Conservation (phyloP, 352 stramenopile genomes). For the Pythium folliculosum region DNA sequence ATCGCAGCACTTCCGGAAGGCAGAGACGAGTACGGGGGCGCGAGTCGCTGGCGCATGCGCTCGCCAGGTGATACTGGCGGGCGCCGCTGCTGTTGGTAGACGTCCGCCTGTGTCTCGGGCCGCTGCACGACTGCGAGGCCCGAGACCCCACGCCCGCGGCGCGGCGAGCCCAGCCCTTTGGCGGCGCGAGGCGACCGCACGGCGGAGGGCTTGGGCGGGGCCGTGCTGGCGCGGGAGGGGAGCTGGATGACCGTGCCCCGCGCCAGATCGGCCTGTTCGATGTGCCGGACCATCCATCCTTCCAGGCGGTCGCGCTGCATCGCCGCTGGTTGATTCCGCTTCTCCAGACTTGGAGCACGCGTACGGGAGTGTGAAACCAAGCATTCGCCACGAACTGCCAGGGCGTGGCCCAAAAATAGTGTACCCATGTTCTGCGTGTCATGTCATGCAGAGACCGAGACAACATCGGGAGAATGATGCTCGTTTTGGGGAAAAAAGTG, state of each 20-base stretch:
- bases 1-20: constrained; percentile 14
- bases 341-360: neutral
- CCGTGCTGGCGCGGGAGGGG: constrained; percentile 28
- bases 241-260: constrained; percentile 67
- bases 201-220: neutral
- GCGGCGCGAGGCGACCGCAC: constrained; percentile 19
- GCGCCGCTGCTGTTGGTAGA: neutral
- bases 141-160: constrained; percentile 18
- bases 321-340: neutral
- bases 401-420: constrained; percentile 12
- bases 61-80: neutral
- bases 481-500: neutral
- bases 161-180: constrained; percentile 11
- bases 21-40: constrained; percentile 7
- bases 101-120: constrained; percentile 16
- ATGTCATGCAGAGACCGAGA: neutral
- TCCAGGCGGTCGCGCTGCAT: constrained; percentile 76
- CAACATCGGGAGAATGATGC: neutral
- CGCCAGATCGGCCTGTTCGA: constrained; percentile 65
- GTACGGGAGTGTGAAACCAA: neutral
- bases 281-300: constrained; percentile 78
- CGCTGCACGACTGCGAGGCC: constrained; percentile 14
- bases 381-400: neutral
- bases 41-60: constrained; percentile 8
- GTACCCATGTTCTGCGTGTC: constrained; percentile 9